Evolutionary conservation across 352 stramenopile genomes (phyloP).

Genomic region (Phytophthora foliorum): DNA sequence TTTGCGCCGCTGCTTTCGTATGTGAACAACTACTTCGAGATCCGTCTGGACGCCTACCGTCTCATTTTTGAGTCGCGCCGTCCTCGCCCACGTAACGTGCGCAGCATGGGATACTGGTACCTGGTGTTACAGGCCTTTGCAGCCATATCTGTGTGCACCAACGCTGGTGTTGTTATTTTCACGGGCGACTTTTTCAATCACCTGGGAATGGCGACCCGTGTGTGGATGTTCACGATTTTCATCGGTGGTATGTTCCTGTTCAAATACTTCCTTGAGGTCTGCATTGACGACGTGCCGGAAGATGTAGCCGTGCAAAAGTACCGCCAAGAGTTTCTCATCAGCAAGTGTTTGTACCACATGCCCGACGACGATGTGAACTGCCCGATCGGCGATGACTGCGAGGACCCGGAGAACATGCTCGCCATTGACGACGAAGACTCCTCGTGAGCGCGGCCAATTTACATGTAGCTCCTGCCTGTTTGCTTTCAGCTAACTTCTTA

Average conservation of each 20-base stretch:
- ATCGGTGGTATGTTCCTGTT: constrained; percentile 86
- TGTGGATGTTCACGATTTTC: constrained; percentile 88
- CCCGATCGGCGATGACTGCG: constrained; percentile 38
- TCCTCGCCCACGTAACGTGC: constrained; percentile 80
- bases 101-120: constrained; percentile 95
- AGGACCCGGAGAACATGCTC: constrained; percentile 57
- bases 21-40: constrained; percentile 94
- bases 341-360: constrained; percentile 88
- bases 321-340: constrained; percentile 87
- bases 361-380: constrained; percentile 77
- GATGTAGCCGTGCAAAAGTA: constrained; percentile 80
- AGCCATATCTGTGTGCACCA: constrained; percentile 93
- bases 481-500: background rate
- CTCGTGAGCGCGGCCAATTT: constrained; percentile 28
- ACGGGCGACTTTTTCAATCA: constrained; percentile 86
- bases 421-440: constrained; percentile 70
- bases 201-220: constrained; percentile 57
- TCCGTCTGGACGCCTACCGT: constrained; percentile 91
- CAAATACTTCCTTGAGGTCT: constrained; percentile 81
- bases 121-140: constrained; percentile 90
- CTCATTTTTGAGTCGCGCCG: constrained; percentile 85
- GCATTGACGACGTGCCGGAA: constrained; percentile 79
- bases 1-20: constrained; percentile 93
- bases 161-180: constrained; percentile 94
- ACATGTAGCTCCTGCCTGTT: constrained; percentile 10